These are phyloP conservation scores for Phlyctochytrium bullatum DNA, from an alignment of 192 early-diverging fungal genomes.

Conservation along the genomic window DNA sequence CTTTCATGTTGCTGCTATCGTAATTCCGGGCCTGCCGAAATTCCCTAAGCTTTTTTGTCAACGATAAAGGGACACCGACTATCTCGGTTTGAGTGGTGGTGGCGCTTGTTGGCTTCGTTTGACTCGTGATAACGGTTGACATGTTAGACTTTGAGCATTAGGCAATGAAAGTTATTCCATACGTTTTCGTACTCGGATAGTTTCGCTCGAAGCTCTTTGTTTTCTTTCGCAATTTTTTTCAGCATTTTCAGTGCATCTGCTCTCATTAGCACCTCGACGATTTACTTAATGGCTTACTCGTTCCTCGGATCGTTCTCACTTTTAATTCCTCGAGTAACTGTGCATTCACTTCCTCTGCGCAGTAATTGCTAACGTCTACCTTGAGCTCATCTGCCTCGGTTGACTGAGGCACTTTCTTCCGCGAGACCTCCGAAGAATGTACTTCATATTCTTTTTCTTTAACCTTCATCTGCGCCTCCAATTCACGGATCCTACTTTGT, in stretches of 20 bases:
- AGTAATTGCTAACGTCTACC: constrained; percentile 13
- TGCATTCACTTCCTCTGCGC: constrained; percentile 35
- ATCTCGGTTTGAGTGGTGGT: too few relatives aligned
- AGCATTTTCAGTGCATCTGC: constrained; percentile 39
- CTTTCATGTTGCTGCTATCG: too few relatives aligned
- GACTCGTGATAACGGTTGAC: too few relatives aligned
- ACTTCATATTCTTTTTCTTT: not conserved
- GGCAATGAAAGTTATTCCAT: too few relatives aligned
- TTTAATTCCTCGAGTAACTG: constrained; percentile 43
- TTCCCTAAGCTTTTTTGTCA: too few relatives aligned
- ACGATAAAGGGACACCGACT: too few relatives aligned
- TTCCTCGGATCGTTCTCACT: constrained; percentile 39
- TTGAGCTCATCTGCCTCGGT: not conserved
- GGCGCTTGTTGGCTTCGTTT: too few relatives aligned
- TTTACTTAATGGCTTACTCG: constrained; percentile 20
- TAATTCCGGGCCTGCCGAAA: too few relatives aligned
- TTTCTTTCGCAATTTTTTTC: constrained; percentile 20
- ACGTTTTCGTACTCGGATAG: too few relatives aligned
- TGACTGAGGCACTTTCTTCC: too few relatives aligned
- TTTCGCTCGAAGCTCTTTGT: constrained; percentile 16
- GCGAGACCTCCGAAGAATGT: constrained; percentile 6
- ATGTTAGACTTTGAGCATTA: too few relatives aligned
- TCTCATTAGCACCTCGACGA: not conserved
- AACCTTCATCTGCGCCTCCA: constrained; percentile 22
- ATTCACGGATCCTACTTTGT: constrained; percentile 36